Evolutionary conservation across 208 protist species (phyloP), one percentile per base, ranked within the genome.

Genomic region (Trypanosoma rangeli): DNA sequence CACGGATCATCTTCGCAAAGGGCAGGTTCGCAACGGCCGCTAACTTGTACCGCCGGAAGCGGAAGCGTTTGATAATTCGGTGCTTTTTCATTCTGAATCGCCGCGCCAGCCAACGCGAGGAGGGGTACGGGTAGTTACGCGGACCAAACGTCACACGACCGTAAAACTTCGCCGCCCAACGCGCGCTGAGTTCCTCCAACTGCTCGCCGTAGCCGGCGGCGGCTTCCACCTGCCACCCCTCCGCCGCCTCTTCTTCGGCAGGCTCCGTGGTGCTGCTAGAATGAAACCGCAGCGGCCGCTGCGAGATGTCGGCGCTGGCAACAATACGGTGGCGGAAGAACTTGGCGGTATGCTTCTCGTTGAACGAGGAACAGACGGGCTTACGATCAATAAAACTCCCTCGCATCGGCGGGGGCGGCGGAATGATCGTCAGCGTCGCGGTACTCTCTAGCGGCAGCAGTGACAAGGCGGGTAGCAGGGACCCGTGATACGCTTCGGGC

Each of bases 81-180:
- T 96, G 91, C 81, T 96, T 96, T 76, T 96, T 96, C 88, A 96
- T 96, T 52, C 86, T 76, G 72, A 93, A 96, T 37, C 91, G 91
- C 7, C 91, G 88, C 5, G 88, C 87, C 24, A 94, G 72, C 87
- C 88, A 96, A 28, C 87, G 86, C 1, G 86, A 93, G 28, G 85
- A 92, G 13, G 86, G 91, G 76, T 96, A 96, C 8, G 91, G 83
- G 68, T 86, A 96, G 76, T 94, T 94, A 31, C 88, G 80, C 3
- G 91, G 91, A 8, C 83, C 88, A 70, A 86, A 94, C 5, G 88
- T 94, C 13, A 96, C 88, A 24, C 90, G 74, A 20, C 91, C 91
- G 79, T 94, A 96, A 62, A 92, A 93, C 75, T 94, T 96, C 26
- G 78, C 78, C 1, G 85, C 86, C 88, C 91, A 96, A 33, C 91